Percentiles rank a stretch among this genome's conserved stretches.
phyloP scores from a whole-genome alignment of 768 basidiomycete genomes.

The Auriscalpium microsporum region DNA sequence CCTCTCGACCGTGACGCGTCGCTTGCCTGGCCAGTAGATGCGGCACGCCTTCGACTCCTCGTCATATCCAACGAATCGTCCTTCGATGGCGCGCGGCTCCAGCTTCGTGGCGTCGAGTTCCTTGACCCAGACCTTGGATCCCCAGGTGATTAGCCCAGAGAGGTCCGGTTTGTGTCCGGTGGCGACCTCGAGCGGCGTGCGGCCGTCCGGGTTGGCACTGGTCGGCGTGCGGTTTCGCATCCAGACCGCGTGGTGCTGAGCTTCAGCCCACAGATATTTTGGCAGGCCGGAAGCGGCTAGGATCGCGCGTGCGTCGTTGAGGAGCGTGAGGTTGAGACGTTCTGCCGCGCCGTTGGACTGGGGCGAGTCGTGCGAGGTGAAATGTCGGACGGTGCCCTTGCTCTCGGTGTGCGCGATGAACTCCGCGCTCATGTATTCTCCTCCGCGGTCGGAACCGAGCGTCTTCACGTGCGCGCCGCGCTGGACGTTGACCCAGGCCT shows the following conservation, averaged over 20 bases:
- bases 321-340: not conserved
- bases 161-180: conserved; percentile 22
- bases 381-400: not conserved
- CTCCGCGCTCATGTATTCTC: not conserved
- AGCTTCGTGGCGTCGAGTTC: conserved; percentile 7
- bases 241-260: conserved; percentile 14
- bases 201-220: conserved; percentile 6
- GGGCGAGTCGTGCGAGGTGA: not conserved
- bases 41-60: conserved; percentile 22
- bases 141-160: conserved; percentile 2
- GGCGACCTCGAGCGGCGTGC: conserved; percentile 20
- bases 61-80: conserved; percentile 28
- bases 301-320: not conserved
- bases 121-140: conserved; percentile 12
- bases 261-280: conserved; percentile 21
- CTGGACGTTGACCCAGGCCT: not conserved
- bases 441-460: not conserved
- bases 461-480: not conserved
- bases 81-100: conserved; percentile 3
- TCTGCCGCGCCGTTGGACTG: not conserved
- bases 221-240: conserved; percentile 15
- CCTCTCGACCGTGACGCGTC: conserved; percentile 18
- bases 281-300: conserved; percentile 6
- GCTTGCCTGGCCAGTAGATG: conserved; percentile 27
- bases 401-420: not conserved